phyloP scores from a whole-genome alignment of 257 asterid species.

The Solanum bukasovii region DNA sequence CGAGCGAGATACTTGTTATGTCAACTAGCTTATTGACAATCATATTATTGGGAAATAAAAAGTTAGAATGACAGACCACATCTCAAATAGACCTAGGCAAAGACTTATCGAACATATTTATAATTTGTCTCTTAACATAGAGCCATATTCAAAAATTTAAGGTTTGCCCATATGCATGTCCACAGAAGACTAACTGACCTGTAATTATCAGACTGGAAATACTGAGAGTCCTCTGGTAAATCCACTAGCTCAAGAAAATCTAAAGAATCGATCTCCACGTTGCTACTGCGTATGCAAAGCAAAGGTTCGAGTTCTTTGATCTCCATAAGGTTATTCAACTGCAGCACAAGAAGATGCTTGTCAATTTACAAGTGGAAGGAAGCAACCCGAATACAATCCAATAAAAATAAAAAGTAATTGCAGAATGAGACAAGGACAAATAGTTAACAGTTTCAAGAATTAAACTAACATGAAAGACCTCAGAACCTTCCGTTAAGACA shows the following conservation, averaged over 20 bases:
- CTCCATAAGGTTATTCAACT: constrained; percentile 78
- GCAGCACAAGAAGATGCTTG: constrained; percentile 11
- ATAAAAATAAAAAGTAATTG: not conserved
- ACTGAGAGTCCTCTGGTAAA: constrained; percentile 70
- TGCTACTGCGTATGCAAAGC: constrained; percentile 42
- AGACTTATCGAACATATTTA: not conserved
- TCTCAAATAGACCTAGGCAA: not conserved
- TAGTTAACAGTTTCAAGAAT: not conserved
- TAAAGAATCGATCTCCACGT: constrained; percentile 35
- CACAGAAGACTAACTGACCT: constrained; percentile 24
- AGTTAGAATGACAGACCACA: not conserved
- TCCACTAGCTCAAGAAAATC: constrained; percentile 57
- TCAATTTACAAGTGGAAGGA: not conserved
- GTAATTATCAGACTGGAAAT: constrained; percentile 57
- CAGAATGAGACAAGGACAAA: not conserved
- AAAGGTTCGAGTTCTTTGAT: constrained; percentile 49
- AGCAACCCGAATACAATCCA: not conserved
- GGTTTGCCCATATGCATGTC: not conserved
- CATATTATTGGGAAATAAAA: not conserved
- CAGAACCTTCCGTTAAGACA: constrained; percentile 6
- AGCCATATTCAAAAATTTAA: not conserved
- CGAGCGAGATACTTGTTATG: not conserved
- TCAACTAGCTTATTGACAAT: not conserved
- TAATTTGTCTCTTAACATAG: not conserved
- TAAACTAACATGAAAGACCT: not conserved